Conservation (phyloP, 2,329 filamentous ascomycete species). For the Bipolaris zeicola region DNA sequence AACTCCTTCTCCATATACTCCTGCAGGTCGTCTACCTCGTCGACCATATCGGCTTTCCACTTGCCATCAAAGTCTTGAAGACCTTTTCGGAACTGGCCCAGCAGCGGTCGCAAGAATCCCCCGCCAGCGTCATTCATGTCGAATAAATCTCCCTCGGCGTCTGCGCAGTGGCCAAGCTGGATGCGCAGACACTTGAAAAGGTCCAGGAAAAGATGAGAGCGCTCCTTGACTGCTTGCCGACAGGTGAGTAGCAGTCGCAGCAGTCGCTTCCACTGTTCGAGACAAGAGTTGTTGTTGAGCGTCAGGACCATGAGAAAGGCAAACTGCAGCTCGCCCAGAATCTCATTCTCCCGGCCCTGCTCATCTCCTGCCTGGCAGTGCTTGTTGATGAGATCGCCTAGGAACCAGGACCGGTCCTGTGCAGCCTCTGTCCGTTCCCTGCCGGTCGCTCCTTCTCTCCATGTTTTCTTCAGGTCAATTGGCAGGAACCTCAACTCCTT, state of each 20-base stretch:
- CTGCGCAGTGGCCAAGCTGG: conserved; percentile 62
- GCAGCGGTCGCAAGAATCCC: conserved; percentile 58
- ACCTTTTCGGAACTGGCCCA: conserved; percentile 58
- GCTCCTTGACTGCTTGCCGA: conserved; percentile 55
- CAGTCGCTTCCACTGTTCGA: conserved; percentile 69
- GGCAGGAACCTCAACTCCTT: conserved; percentile 60
- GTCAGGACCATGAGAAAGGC: conserved; percentile 67
- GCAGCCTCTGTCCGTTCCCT: conserved; percentile 67
- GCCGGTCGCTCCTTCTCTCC: conserved; percentile 65
- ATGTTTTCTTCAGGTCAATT: conserved; percentile 66
- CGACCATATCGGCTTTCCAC: conserved; percentile 53
- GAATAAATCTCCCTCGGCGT: conserved; percentile 66
- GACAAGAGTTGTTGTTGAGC: conserved; percentile 68
- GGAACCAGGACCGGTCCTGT: conserved; percentile 66
- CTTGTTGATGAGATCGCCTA: conserved; percentile 58
- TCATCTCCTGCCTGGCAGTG: conserved; percentile 43
- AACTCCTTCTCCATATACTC: conserved; percentile 60
- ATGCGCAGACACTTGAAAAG: conserved; percentile 56
- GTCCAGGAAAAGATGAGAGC: conserved; percentile 58
- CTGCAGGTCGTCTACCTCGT: conserved; percentile 62
- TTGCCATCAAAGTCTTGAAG: conserved; percentile 56
- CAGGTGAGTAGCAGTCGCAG: conserved; percentile 64
- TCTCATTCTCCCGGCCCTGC: conserved; percentile 37
- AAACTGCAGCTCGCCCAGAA: conserved; percentile 66
- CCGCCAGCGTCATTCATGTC: conserved; percentile 62